Percentiles rank a stretch among this genome's conserved stretches.
phyloP scores from a whole-genome alignment of 257 asterid genomes.

The Penstemon barbatus region DNA sequence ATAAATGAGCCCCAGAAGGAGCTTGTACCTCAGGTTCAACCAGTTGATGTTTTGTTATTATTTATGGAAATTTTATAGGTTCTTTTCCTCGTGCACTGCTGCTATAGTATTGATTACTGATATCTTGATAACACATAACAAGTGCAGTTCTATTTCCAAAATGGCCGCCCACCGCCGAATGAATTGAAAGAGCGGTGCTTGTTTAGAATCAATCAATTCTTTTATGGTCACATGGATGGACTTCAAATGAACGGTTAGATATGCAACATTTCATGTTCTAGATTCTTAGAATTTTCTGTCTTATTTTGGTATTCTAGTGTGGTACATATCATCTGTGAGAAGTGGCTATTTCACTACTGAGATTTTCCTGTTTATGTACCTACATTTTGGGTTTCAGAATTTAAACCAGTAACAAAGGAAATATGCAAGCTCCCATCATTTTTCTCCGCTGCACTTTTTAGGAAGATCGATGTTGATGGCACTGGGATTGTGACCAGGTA shows the following conservation, averaged over 20 bases:
- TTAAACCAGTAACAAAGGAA: slow-evolving; percentile 89
- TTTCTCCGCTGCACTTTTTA: slow-evolving; percentile 81
- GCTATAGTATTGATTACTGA: slow-evolving; percentile 12
- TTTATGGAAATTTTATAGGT: slow-evolving; percentile 12
- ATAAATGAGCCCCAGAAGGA: slow-evolving; percentile 88
- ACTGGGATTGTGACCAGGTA: slow-evolving; percentile 88
- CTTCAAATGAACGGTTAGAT: slow-evolving; percentile 86
- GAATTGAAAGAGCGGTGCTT: slow-evolving; percentile 90
- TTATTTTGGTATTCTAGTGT: slow-evolving; percentile 23
- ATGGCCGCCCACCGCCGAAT: slow-evolving; percentile 92
- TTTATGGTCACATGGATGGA: slow-evolving; percentile 89
- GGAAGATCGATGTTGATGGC: slow-evolving; percentile 71
- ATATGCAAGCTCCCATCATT: slow-evolving; percentile 98
- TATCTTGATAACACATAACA: slow-evolving; percentile 25
- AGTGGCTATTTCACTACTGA: slow-evolving; percentile 5
- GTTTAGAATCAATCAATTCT: slow-evolving; percentile 93
- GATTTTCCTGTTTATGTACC: not conserved
- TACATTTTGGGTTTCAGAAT: slow-evolving; percentile 55
- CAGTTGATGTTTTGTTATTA: slow-evolving; percentile 23
- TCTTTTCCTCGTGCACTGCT: slow-evolving; percentile 15
- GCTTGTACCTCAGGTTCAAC: slow-evolving; percentile 87
- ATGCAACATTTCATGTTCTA: slow-evolving; percentile 21
- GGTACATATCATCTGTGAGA: slow-evolving; percentile 19
- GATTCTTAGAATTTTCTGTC: slow-evolving; percentile 18
- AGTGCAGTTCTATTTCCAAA: slow-evolving; percentile 87